phyloP scores from a whole-genome alignment of 306 rosid species.

The Parietaria judaica region DNA sequence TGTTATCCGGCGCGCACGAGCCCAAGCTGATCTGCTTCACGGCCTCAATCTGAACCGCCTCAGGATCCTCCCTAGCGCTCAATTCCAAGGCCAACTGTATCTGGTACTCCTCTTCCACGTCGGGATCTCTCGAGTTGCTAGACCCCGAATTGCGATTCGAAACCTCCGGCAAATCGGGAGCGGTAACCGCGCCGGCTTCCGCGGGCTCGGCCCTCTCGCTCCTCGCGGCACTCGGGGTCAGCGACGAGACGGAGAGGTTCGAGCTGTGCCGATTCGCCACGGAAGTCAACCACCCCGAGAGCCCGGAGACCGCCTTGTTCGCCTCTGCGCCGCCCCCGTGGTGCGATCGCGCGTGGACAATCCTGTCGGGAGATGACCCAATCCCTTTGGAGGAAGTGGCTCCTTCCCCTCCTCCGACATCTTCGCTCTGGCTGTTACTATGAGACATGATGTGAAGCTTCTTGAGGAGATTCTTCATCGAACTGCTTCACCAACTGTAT shows the following conservation, averaged over 20 bases:
- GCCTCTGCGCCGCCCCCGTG: conserved; percentile 31
- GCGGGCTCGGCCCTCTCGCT: conserved; percentile 46
- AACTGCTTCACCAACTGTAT: conserved; percentile 27
- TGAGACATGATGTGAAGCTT: conserved; percentile 70
- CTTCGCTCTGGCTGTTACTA: conserved; percentile 38
- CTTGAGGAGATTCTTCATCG: conserved; percentile 87
- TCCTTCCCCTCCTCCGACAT: conserved; percentile 35
- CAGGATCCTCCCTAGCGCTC: conserved; percentile 98
- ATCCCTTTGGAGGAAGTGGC: conserved; percentile 55
- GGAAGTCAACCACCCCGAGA: conserved; percentile 70
- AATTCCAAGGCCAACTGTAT: conserved; percentile 77
- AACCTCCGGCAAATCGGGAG: conserved; percentile 50
- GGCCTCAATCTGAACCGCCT: conserved; percentile 98
- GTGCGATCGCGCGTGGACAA: conserved; percentile 30
- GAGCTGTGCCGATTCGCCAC: conserved; percentile 51
- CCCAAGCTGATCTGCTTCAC: conserved; percentile 96
- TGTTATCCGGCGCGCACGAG: conserved; percentile 67
- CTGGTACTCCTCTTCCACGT: conserved; percentile 87
- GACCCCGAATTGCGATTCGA: conserved; percentile 54
- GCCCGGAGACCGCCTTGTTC: conserved; percentile 53
- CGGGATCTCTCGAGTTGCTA: conserved; percentile 69
- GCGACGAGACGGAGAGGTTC: conserved; percentile 31
- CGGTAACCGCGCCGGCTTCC: conserved; percentile 31
- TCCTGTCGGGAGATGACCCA: conserved; percentile 47
- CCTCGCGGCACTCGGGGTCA: conserved; percentile 31